Evolutionary conservation across 441 rosid species (phyloP).

Genomic region (Pelargonium cotyledonis): DNA sequence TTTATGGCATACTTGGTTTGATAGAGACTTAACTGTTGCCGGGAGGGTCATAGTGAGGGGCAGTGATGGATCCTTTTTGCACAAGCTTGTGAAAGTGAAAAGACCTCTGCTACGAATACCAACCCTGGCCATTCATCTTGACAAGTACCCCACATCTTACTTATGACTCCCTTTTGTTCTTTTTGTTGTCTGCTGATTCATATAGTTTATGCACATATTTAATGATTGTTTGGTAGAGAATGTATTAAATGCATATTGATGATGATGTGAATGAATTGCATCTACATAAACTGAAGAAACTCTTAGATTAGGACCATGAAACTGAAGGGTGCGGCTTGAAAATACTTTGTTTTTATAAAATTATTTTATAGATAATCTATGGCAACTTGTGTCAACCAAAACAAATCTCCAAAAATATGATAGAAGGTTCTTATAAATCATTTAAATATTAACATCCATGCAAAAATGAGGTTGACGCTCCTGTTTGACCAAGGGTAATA

Average conservation of each 20-base stretch:
- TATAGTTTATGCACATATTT: neutral
- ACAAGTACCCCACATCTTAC: constrained; percentile 43
- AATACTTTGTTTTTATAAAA: too few species aligned
- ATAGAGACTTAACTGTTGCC: constrained; percentile 91
- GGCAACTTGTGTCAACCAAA: neutral
- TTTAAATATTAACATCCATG: neutral
- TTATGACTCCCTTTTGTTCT: constrained; percentile 2
- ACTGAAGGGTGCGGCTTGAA: too few species aligned
- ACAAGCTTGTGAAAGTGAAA: constrained; percentile 74
- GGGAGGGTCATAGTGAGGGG: constrained; percentile 78
- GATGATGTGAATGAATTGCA: neutral
- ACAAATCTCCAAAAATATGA: neutral
- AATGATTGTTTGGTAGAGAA: neutral
- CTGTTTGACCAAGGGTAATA: too few species aligned
- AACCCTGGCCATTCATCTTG: constrained; percentile 88
- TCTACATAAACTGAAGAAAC: neutral
- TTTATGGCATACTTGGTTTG: constrained; percentile 98
- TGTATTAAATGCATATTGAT: neutral
- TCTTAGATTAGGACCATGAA: neutral
- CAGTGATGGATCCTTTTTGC: constrained; percentile 57
- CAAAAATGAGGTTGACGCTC: neutral
- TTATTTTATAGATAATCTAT: too few species aligned
- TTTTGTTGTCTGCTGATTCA: neutral
- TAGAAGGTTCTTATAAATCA: neutral
- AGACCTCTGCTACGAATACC: constrained; percentile 82